phyloP scores from a whole-genome alignment of 805 yeast species.

The Naumovozyma castellii region DNA sequence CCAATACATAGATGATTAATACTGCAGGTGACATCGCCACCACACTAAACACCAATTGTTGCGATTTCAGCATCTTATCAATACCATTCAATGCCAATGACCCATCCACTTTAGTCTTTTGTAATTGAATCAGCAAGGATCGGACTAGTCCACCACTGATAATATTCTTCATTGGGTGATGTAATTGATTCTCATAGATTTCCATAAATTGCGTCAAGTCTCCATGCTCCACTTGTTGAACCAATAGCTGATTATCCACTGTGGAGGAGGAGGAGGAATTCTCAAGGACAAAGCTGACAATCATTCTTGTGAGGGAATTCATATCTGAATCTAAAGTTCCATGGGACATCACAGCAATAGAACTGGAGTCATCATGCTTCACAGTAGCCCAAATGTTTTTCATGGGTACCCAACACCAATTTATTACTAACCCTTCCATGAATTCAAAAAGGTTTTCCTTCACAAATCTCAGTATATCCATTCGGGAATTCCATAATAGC shows the following conservation, averaged over 20 bases:
- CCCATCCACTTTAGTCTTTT: slow-evolving; percentile 92
- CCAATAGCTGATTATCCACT: slow-evolving; percentile 20
- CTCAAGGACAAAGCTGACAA: slow-evolving; percentile 40
- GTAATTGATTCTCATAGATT: slow-evolving; percentile 68
- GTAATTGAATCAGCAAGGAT: slow-evolving; percentile 81
- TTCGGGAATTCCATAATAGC: slow-evolving; percentile 41
- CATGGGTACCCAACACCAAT: slow-evolving; percentile 79
- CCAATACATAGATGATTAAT: slow-evolving; percentile 43
- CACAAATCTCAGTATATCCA: slow-evolving; percentile 47
- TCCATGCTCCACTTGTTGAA: slow-evolving; percentile 52
- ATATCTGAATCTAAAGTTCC: slow-evolving; percentile 72
- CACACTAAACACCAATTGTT: slow-evolving; percentile 86
- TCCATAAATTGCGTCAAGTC: slow-evolving; percentile 73
- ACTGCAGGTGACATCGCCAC: slow-evolving; percentile 82
- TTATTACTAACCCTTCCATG: slow-evolving; percentile 52
- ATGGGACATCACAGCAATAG: slow-evolving; percentile 69
- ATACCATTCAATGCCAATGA: slow-evolving; percentile 84
- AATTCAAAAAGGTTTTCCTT: slow-evolving; percentile 55
- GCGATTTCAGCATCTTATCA: slow-evolving; percentile 79
- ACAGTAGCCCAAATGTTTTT: slow-evolving; percentile 65
- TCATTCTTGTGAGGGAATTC: slow-evolving; percentile 80
- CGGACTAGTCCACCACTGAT: slow-evolving; percentile 61
- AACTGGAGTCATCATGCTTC: slow-evolving; percentile 69
- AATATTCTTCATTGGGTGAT: slow-evolving; percentile 55
- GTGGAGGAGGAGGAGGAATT: slow-evolving; percentile 7